These are phyloP conservation scores for Salvia splendens DNA, from an alignment of 257 asterid species.

Conservation along the genomic window DNA sequence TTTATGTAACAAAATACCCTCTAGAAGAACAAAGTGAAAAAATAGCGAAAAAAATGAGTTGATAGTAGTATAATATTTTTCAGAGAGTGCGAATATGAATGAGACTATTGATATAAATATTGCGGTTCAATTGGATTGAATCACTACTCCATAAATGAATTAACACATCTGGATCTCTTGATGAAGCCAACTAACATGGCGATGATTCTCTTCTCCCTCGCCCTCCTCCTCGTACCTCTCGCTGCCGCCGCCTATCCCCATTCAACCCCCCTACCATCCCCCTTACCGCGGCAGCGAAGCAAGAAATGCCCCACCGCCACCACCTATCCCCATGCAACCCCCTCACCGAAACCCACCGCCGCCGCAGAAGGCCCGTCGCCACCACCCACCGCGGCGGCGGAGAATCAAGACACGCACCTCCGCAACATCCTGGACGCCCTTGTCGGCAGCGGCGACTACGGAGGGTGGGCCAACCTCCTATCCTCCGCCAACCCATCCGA, in stretches of 20 bases:
- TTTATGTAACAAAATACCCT: not conserved
- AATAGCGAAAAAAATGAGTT: no score
- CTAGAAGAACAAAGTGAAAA: not conserved
- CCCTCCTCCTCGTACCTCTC: slow-evolving; percentile 27
- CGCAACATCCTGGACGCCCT: slow-evolving; percentile 57
- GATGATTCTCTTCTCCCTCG: not conserved
- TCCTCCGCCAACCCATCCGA: slow-evolving; percentile 49
- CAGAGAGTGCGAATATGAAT: no score
- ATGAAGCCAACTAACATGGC: slow-evolving; percentile 28
- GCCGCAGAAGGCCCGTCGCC: slow-evolving; percentile 4
- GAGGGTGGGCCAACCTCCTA: slow-evolving; percentile 59
- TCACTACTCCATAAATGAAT: no score
- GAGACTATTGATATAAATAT: no score
- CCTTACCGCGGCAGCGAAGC: no score
- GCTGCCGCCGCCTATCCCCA: slow-evolving; percentile 24
- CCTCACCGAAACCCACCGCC: no score
- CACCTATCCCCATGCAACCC: no score
- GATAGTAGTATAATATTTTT: no score
- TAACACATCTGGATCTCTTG: not conserved
- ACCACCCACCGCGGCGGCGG: slow-evolving; percentile 29
- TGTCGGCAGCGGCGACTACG: slow-evolving; percentile 57
- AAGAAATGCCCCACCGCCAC: no score
- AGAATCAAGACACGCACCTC: slow-evolving; percentile 41
- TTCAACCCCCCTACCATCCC: no score
- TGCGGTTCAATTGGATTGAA: no score